A percentile compares a stretch with the other conserved stretches of the same genome.
Evolutionary conservation across 2,329 filamentous ascomycete species (phyloP).

Genomic region (Saccharata proteae): DNA sequence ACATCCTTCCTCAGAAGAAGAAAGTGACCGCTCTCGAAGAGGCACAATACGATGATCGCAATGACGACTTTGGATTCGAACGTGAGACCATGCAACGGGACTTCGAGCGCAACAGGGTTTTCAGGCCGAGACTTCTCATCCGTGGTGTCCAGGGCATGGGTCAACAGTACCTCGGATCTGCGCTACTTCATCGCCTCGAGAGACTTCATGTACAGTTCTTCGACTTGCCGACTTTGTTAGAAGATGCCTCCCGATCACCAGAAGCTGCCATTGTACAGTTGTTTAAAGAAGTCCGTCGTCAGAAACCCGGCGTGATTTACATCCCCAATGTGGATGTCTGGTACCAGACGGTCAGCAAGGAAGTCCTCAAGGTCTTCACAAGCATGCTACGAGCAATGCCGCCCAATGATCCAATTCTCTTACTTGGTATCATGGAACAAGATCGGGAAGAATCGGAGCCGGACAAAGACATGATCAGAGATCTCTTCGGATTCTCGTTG

Average conservation of each 20-base stretch:
- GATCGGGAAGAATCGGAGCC: slow-evolving; percentile 45
- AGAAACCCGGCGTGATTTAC: slow-evolving; percentile 93
- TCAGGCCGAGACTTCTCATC: slow-evolving; percentile 77
- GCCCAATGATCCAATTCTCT: slow-evolving; percentile 79
- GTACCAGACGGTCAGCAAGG: slow-evolving; percentile 57
- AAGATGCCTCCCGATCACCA: slow-evolving; percentile 66
- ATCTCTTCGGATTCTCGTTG: slow-evolving; percentile 76
- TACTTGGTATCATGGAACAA: slow-evolving; percentile 74
- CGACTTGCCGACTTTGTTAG: slow-evolving; percentile 75
- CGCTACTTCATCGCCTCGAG: slow-evolving; percentile 81
- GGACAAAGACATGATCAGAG: slow-evolving; percentile 51
- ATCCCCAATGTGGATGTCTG: slow-evolving; percentile 83
- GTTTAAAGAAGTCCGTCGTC: slow-evolving; percentile 83
- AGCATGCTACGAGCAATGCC: slow-evolving; percentile 70
- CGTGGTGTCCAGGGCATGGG: slow-evolving; percentile 82
- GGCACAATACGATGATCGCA: slow-evolving; percentile 80
- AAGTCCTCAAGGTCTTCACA: slow-evolving; percentile 66
- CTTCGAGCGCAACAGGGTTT: slow-evolving; percentile 79
- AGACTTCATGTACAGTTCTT: slow-evolving; percentile 91
- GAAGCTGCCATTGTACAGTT: slow-evolving; percentile 84
- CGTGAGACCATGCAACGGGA: slow-evolving; percentile 59
- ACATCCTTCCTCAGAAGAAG: slow-evolving; percentile 73
- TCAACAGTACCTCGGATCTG: slow-evolving; percentile 76
- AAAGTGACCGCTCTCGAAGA: slow-evolving; percentile 84
- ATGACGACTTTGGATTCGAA: slow-evolving; percentile 71